Base-by-base conservation (phyloP, 2,329 filamentous ascomycete species). In the Talaromyces verruculosus region DNA sequence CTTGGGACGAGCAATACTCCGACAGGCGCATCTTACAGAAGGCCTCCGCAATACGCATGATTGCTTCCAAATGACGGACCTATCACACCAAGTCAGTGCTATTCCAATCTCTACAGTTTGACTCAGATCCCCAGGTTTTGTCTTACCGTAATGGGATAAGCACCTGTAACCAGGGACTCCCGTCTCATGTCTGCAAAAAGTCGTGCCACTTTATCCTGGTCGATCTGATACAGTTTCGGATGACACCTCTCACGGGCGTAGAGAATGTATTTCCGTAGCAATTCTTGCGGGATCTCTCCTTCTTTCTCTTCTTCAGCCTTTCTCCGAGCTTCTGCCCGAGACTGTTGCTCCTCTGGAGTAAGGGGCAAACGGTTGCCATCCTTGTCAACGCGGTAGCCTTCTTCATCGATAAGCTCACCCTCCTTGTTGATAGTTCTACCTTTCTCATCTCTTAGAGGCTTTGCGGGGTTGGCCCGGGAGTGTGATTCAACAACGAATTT, bases 11-110 rank as follows among this genome's bases (percentile, higher is more conserved):
- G 79, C 94, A 97, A 82, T 97, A 98, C 71, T 99, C 95, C 0
- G 91, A 95, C n/a, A 99, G 84, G 15, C 95, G 90, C 95, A 99
- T 99, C 75, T 96, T 94, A 79, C 91, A 96, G 81, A 99, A 99
- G 0, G 93, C 83, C 78, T 99, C 95, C 65, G 89, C 89, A 74
- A 96, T 96, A 75, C 95, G 92, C 82, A 99, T 96, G 74, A 98
- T 97, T 68, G 94, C 94, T 85, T 99, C 95, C 39, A 99, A 84
- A 82, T 99, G 95, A 83, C 95, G 93, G 70, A 97, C 92, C 93
- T 97, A 70, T 57, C 47, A 43, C 13, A 35, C 35, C 2, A 19
- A 22, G 19, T 53, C 15, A 64, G 37, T 25, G 30, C 43, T 35
- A 39, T 58, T 75, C 17, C 61, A 62, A 65, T 68, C 41, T 67